phyloP scores from a whole-genome alignment of 345 rosid genomes.

The Camelina neglecta region DNA sequence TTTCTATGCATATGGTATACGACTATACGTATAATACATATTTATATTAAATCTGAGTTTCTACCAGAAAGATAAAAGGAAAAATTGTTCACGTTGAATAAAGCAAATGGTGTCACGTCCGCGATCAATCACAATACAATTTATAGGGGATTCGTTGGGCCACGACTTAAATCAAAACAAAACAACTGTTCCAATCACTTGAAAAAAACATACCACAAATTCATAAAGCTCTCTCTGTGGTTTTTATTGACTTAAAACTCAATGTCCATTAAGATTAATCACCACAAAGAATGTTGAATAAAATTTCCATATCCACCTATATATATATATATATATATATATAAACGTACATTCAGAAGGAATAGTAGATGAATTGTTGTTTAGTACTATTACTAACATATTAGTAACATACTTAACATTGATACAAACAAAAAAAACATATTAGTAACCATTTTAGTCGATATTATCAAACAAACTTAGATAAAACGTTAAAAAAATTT shows the following conservation, averaged over 20 bases:
- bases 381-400: no score
- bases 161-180: conserved; percentile 29
- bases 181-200: conserved; percentile 30
- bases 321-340: no score
- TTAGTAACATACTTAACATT: no score
- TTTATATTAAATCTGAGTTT: neutral
- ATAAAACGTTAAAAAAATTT: neutral
- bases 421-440: no score
- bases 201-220: conserved; percentile 5
- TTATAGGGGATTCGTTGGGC: conserved; percentile 12
- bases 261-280: neutral
- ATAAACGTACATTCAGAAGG: no score
- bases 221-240: conserved; percentile 23
- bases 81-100: conserved; percentile 16
- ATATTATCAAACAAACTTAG: neutral
- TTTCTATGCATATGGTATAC: no score
- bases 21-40: neutral
- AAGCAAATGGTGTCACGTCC: conserved; percentile 34
- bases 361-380: no score
- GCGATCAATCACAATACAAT: conserved; percentile 13
- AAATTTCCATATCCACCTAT: neutral
- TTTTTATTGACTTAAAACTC: conserved; percentile 5
- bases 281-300: neutral
- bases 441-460: neutral
- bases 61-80: conserved; percentile 13